Conservation (phyloP, 2,329 filamentous ascomycete genomes). For the Endothia cerciana region DNA sequence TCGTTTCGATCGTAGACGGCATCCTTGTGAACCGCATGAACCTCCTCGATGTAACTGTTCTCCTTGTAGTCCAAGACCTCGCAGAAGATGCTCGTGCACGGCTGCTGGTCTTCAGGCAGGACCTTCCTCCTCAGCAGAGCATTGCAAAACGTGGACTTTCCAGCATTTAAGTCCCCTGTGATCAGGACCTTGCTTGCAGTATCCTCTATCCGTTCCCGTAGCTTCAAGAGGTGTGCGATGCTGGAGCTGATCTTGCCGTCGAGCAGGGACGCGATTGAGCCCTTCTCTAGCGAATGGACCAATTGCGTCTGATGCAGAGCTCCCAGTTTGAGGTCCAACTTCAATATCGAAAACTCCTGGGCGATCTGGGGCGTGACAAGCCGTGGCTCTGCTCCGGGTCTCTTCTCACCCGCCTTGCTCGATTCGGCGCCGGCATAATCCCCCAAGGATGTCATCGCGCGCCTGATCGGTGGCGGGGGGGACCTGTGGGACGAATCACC, state of each 20-base stretch:
- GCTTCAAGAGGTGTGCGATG: constrained; percentile 82
- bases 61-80: constrained; percentile 92
- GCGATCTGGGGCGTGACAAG: constrained; percentile 90
- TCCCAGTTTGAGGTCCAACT: constrained; percentile 91
- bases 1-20: constrained; percentile 82
- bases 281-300: constrained; percentile 92
- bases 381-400: constrained; percentile 70
- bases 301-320: constrained; percentile 84
- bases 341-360: constrained; percentile 93
- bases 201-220: constrained; percentile 94
- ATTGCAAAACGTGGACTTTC: constrained; percentile 99
- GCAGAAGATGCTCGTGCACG: constrained; percentile 97
- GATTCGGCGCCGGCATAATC: constrained; percentile 68
- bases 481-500: constrained; percentile 39
- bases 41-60: constrained; percentile 89
- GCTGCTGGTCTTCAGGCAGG: constrained; percentile 94
- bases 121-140: constrained; percentile 91
- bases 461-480: constrained; percentile 49
- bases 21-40: constrained; percentile 90
- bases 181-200: constrained; percentile 96
- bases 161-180: constrained; percentile 94
- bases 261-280: constrained; percentile 84
- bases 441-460: constrained; percentile 74
- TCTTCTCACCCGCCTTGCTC: constrained; percentile 69
- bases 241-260: constrained; percentile 95